Base-by-base conservation (phyloP, 495 filamentous ascomycete species). In the Penicillium paxilli region DNA sequence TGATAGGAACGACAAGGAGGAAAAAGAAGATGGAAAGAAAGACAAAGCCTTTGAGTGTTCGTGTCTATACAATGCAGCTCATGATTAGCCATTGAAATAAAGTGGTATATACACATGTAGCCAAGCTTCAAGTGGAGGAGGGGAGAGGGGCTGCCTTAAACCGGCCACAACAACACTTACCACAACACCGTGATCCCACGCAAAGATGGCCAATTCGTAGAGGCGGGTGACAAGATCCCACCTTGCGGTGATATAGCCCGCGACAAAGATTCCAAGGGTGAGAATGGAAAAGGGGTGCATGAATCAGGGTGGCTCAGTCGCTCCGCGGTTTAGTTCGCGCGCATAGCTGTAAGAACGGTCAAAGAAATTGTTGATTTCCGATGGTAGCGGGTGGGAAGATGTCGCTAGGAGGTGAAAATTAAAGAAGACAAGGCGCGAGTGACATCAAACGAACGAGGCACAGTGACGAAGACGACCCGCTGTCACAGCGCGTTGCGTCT, bases 181-280 rank as follows among this genome's bases (percentile, higher is more conserved):
- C 66, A 98, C 89, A 64, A 99, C 94, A 66, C 92, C 92, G 90
- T 96, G 90, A 71, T 96, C 90, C 92, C 91, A 96, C 59, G 95
- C 94, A 70, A 97, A 99, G 49, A 94, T 89, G 48, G 90, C 89
- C 62, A 99, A 81, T 72, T 98, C 92, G 86, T 96, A 93, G 50
- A 96, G 81, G 58, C 91, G 87, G 51, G 91, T 96, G 58, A 97
- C 92, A 48, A 99, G 85, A 72, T 97, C 92, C 91, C 92, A 98
- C 78, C 95, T 87, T 64, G 94, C 94, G 73, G 95, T 97, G 69
- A 91, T 97, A 80, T 99, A 99, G 73, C 94, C 94, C 74, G 94
- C 93, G 80, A 98, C 86, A 77, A 99, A 99, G 80, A 99, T 96
- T 69, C 87, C 91, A 75, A 95, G 85, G 52, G 91, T 92, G 73